A percentile compares a stretch with the other conserved stretches of the same genome.
Conservation (phyloP, 1,284 basidiomycete species). For the Ceratobasidium sp. region DNA sequence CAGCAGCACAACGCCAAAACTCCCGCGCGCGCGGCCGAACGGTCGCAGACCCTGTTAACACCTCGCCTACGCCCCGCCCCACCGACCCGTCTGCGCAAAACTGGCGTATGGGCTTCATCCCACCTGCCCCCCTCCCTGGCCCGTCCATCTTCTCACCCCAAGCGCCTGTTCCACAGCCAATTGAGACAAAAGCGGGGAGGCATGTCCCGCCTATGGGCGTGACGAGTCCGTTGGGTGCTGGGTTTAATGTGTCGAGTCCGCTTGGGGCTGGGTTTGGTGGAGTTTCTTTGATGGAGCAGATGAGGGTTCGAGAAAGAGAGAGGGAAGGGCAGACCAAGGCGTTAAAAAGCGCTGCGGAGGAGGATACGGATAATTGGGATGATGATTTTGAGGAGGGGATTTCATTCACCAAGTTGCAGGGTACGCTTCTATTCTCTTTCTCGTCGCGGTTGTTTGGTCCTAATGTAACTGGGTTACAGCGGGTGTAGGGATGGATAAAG, state of each 20-base stretch:
- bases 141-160: slow-evolving; percentile 34
- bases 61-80: slow-evolving; percentile 44
- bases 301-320: slow-evolving; percentile 45
- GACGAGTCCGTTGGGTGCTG: slow-evolving; percentile 33
- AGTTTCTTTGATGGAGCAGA: slow-evolving; percentile 33
- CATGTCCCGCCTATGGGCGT: slow-evolving; percentile 21
- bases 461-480: background rate
- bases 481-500: slow-evolving; percentile 59
- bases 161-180: slow-evolving; percentile 2
- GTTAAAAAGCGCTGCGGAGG: slow-evolving; percentile 65
- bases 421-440: slow-evolving; percentile 54
- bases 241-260: too few species aligned
- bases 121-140: slow-evolving; percentile 23
- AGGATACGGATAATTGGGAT: slow-evolving; percentile 95
- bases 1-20: slow-evolving; percentile 22
- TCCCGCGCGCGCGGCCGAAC: slow-evolving; percentile 28
- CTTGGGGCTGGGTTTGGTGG: slow-evolving; percentile 13
- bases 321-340: slow-evolving; percentile 50
- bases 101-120: slow-evolving; percentile 41
- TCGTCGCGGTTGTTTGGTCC: background rate
- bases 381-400: slow-evolving; percentile 97
- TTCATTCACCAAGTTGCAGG: slow-evolving; percentile 84
- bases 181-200: slow-evolving; percentile 27
- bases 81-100: slow-evolving; percentile 36
- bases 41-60: slow-evolving; percentile 40